Base-by-base conservation (phyloP, 768 basidiomycete genomes). In the Cystobasidium onofrii region DNA sequence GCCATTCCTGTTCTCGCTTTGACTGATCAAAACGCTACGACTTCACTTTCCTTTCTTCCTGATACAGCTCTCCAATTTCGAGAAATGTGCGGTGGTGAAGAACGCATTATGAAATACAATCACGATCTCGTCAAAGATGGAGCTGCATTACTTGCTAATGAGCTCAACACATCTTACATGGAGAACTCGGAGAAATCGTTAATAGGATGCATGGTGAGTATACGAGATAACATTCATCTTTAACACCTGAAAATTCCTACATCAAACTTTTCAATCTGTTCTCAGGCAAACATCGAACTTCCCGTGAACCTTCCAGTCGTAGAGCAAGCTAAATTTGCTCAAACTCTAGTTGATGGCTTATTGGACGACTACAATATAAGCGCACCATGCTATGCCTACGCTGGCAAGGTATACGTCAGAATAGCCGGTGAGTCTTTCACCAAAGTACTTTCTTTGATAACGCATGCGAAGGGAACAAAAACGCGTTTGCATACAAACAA, bases 51-150 rank as follows among this genome's bases (percentile, higher is more conserved):
- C 46, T 23, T 20, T 7, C 34, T 41, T 62, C 76, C 62, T 73
- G 81, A 31, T 78, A 79, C 0, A 87, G 91, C 90, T 0, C 79
- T 91, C 3, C 85, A 87, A 34, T 92, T 92, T 81, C 86, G 91
- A 33, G 78, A 84, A 73, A 85, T 85, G 82, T 66, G 73, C 39
- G 91, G 91, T 0, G 90, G 91, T 6, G 91, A 93, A 80, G 80
- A 84, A 29, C 84, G 83, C 55, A 92, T 93, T 73, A 86, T 85
- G 76, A 81, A 82, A 9, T 91, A 92, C 79, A 90, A 87, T 76
- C 88, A 87, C 79, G 77, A 83, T 10, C 83, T 91, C 6, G 91
- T 90, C 1, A 74, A 89, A 1, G 79, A 84, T 54, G 91, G 90
- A 9, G 90, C 89, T 0, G 84, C 83, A 74, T 78, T 79, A 12